Evolutionary conservation across 768 basidiomycete species (phyloP).

Genomic region (Mycena alexandri): DNA sequence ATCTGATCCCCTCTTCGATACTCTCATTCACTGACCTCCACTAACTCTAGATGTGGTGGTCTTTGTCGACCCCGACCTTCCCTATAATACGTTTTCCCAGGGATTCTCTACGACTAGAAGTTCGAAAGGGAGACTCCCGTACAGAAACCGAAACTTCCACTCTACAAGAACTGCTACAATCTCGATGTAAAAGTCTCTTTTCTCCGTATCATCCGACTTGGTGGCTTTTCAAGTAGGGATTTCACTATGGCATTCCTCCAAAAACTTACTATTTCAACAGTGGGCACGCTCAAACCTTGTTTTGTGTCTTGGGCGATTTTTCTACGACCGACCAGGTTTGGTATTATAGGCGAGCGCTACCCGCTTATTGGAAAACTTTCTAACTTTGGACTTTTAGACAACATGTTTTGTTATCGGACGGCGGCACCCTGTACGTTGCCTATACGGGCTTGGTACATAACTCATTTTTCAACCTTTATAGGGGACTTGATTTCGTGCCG

Average conservation of each 20-base stretch:
- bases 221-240: conserved; percentile 57
- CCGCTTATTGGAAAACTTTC: too few species aligned
- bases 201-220: conserved; percentile 57
- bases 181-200: conserved; percentile 57
- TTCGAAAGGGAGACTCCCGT: conserved; percentile 46
- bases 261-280: neutral
- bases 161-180: conserved; percentile 54
- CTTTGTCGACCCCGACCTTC: neutral
- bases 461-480: conserved; percentile 42
- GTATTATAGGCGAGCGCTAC: conserved; percentile 50
- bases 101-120: conserved; percentile 50
- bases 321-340: conserved; percentile 65
- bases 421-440: too few species aligned
- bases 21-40: neutral
- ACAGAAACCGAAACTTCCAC: conserved; percentile 48
- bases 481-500: conserved; percentile 74
- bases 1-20: neutral
- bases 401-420: too few species aligned
- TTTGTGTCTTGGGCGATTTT: conserved; percentile 71
- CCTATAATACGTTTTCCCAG: conserved; percentile 55
- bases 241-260: neutral
- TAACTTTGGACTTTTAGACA: too few species aligned
- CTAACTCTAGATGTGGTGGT: conserved; percentile 1
- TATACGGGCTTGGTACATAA: too few species aligned
- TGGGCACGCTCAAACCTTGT: conserved; percentile 73